Conservation (phyloP, 2,329 filamentous ascomycete species). For the Neoascochyta sp. region DNA sequence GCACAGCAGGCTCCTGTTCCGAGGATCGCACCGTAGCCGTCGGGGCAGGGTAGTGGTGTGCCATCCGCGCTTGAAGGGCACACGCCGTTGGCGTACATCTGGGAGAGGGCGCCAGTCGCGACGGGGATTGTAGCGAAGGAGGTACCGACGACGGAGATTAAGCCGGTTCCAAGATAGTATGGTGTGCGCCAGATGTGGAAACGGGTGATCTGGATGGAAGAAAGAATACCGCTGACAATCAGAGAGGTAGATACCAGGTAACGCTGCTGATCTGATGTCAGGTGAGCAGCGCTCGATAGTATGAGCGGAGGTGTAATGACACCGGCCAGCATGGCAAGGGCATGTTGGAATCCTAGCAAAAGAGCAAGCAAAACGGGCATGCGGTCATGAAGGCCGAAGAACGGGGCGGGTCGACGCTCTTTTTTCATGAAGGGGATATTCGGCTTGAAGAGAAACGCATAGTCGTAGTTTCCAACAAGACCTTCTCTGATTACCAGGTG, state of each 20-base stretch:
- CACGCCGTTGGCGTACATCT: slow-evolving; percentile 75
- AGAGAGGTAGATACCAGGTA: slow-evolving; percentile 76
- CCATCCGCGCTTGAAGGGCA: slow-evolving; percentile 60
- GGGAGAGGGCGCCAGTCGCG: slow-evolving; percentile 65
- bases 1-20: slow-evolving; percentile 56
- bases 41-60: slow-evolving; percentile 67
- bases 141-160: slow-evolving; percentile 75
- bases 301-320: slow-evolving; percentile 78
- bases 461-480: slow-evolving; percentile 82
- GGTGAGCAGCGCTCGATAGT: slow-evolving; percentile 62
- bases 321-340: slow-evolving; percentile 65
- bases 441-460: slow-evolving; percentile 77
- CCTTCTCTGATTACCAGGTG: slow-evolving; percentile 54
- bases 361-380: slow-evolving; percentile 73
- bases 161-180: slow-evolving; percentile 64
- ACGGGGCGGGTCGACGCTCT: slow-evolving; percentile 59
- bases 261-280: slow-evolving; percentile 59
- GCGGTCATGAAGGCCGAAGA: slow-evolving; percentile 76
- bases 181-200: slow-evolving; percentile 69
- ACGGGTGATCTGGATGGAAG: slow-evolving; percentile 68
- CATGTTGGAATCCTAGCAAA: slow-evolving; percentile 74
- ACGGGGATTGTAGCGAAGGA: slow-evolving; percentile 75
- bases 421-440: slow-evolving; percentile 79
- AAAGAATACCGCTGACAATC: slow-evolving; percentile 74
- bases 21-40: slow-evolving; percentile 71